These are phyloP conservation scores for Blastocystis sp. DNA, from an alignment of 352 stramenopile species.

Conservation along the genomic window DNA sequence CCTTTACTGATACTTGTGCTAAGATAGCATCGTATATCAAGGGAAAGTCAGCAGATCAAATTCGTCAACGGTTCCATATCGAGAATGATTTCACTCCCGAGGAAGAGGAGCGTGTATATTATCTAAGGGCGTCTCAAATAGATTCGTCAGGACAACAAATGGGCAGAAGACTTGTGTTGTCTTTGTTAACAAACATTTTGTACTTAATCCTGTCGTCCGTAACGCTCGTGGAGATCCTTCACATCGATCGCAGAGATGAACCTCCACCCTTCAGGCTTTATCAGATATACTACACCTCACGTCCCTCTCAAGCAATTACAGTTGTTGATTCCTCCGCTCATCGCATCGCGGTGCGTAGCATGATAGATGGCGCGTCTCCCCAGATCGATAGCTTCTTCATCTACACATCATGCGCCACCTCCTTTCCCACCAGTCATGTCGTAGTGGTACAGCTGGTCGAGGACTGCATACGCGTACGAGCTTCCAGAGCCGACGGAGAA, in stretches of 20 bases:
- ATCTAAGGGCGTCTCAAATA: background rate
- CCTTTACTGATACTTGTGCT: slow-evolving; percentile 68
- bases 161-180: slow-evolving; percentile 84
- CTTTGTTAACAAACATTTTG: slow-evolving; percentile 11
- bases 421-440: slow-evolving; percentile 66
- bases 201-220: slow-evolving; percentile 64
- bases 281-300: slow-evolving; percentile 79
- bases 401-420: slow-evolving; percentile 75
- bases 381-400: slow-evolving; percentile 97
- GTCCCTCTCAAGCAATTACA: background rate
- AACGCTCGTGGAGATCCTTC: slow-evolving; percentile 94
- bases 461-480: slow-evolving; percentile 96
- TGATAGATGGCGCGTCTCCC: slow-evolving; percentile 98
- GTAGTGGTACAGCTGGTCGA: slow-evolving; percentile 90
- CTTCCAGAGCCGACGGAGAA: slow-evolving; percentile 97
- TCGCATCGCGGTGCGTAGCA: slow-evolving; percentile 95
- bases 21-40: slow-evolving; percentile 82
- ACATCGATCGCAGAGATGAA: slow-evolving; percentile 93
- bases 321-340: slow-evolving; percentile 93
- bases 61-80: slow-evolving; percentile 99
- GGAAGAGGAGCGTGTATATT: slow-evolving; percentile 90
- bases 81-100: slow-evolving; percentile 98
- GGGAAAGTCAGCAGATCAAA: slow-evolving; percentile 97
- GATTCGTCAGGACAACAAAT: slow-evolving; percentile 97
- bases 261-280: slow-evolving; percentile 91